Conservation (phyloP, 805 yeast species). For the Blastobotrys peoriensis region DNA sequence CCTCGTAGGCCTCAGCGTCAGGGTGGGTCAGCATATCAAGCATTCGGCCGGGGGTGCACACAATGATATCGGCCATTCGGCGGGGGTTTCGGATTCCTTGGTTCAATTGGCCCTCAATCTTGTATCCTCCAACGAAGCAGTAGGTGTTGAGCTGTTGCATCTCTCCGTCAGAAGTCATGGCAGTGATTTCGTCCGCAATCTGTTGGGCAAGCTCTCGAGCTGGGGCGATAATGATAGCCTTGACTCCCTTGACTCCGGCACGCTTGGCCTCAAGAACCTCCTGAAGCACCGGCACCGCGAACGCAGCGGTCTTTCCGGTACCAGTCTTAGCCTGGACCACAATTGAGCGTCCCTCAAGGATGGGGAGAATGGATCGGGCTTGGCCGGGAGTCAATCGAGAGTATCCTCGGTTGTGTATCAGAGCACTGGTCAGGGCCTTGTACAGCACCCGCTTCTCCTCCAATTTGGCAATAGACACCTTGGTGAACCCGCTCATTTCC, state of each 20-base stretch:
- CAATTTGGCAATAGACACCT: conserved; percentile 23
- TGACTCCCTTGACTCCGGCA: conserved; percentile 36
- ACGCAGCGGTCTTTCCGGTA: conserved; percentile 90
- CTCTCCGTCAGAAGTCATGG: conserved; percentile 35
- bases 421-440: conserved; percentile 29
- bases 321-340: conserved; percentile 92
- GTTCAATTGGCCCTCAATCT: conserved; percentile 35
- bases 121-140: conserved; percentile 65
- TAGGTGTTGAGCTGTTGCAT: conserved; percentile 34
- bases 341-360: conserved; percentile 65
- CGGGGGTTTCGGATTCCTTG: conserved; percentile 24
- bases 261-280: conserved; percentile 37
- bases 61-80: conserved; percentile 52
- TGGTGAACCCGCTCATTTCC: conserved; percentile 21
- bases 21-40: conserved; percentile 47
- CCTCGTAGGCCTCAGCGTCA: conserved; percentile 37
- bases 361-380: conserved; percentile 45
- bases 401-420: conserved; percentile 28
- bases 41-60: conserved; percentile 88
- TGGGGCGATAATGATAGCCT: conserved; percentile 73
- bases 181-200: conserved; percentile 58
- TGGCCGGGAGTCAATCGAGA: conserved; percentile 32
- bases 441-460: conserved; percentile 24
- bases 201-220: conserved; percentile 89
- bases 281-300: conserved; percentile 73